Evolutionary conservation across 257 asterid genomes (phyloP), one percentile per base, ranked within the genome.

Genomic region (Lycium barbarum): DNA sequence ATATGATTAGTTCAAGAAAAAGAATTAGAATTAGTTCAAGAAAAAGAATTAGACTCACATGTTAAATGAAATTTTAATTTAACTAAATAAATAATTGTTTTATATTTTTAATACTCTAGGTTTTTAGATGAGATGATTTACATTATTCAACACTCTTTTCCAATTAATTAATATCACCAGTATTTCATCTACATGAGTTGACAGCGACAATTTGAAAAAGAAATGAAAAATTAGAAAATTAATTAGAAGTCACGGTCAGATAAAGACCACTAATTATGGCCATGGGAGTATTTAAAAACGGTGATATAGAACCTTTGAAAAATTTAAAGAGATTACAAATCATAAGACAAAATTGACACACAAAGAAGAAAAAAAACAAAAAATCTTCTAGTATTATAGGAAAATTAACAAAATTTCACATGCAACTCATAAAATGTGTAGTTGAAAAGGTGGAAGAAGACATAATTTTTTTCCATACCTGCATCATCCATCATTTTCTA

Each of bases 401-500:
- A 51, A 76, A 51, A 76, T 9, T 53, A 76, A 76, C 59, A 81
- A 81, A 81, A 45, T 43, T 62, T 81, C 84, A 81, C 45, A 81
- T 81, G 58, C 59, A 81, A 9, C 59, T 81, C 55, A 38, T 13
- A 81, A 62, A 4, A 81, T n/a, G 73, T 81, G 73, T 62, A 81
- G 82, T 76, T 76, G 65, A 54, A 57, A 58, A 57, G 47, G 10
- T 55, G 33, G 59, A 80, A 7, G 7, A 17, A 80, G 53, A 81
- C 59, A 20, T 9, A 5, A 26, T 18, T 13, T 80, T 14, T 33
- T 11, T 58, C 14, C 40, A 73, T 14, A 18, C 54, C 18, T 40
- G 17, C 68, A 74, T 74, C 62, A 74, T 74, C 67, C 86, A 84
- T 86, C 89, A 59, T 68, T 83, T 86, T 90, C 89, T 59, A 11